phyloP scores from a whole-genome alignment of 306 rosid genomes.

The Quercus cerris region DNA sequence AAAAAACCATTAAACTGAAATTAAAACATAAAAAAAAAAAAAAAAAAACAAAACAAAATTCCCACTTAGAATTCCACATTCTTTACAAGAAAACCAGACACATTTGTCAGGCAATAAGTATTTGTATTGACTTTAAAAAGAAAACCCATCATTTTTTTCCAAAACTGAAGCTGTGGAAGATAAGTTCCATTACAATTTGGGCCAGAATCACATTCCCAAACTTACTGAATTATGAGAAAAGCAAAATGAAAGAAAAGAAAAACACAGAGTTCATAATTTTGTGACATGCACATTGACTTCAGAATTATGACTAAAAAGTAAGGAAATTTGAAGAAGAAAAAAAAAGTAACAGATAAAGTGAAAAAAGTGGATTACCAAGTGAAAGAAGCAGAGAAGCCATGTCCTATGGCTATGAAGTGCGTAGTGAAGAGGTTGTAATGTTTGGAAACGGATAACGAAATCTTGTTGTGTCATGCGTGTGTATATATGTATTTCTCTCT shows the following conservation, averaged over 20 bases:
- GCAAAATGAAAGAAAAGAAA: not conserved
- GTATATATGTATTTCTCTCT: not conserved
- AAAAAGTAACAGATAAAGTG: not conserved
- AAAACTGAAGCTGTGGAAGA: not conserved
- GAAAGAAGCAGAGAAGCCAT: slow-evolving; percentile 67
- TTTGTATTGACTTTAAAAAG: not conserved
- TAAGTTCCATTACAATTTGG: not conserved
- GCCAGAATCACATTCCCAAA: not conserved
- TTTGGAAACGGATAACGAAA: slow-evolving; percentile 64
- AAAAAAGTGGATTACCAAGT: slow-evolving; percentile 37
- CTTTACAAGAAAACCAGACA: not conserved
- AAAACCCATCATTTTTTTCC: not conserved
- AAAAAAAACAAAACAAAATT: not conserved
- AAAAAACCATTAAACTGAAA: not conserved
- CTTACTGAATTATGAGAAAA: not conserved
- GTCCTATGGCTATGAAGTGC: not conserved
- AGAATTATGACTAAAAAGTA: not conserved
- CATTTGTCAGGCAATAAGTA: not conserved
- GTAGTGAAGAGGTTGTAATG: slow-evolving; percentile 13
- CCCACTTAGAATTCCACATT: not conserved
- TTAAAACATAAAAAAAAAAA: not conserved
- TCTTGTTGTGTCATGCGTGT: slow-evolving; percentile 6
- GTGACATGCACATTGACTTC: not conserved
- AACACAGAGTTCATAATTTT: not conserved
- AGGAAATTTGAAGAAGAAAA: not conserved